Evolutionary conservation across 2,329 filamentous ascomycete genomes (phyloP).

Genomic region (Aspergillus calidoustus): DNA sequence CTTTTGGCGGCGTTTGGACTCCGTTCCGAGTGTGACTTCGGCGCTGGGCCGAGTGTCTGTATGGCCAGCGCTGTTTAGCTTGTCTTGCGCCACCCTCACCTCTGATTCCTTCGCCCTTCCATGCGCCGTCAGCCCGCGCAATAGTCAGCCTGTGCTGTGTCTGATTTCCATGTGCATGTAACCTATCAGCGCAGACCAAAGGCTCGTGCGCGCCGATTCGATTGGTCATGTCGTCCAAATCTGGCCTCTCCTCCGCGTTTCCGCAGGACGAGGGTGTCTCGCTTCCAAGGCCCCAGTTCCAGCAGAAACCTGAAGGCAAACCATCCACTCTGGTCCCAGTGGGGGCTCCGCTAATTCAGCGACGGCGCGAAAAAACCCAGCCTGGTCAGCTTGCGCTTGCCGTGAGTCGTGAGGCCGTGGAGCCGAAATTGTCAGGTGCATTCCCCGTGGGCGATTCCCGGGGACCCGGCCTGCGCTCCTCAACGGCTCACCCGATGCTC

Average conservation of each 20-base stretch:
- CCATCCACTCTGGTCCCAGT: background rate
- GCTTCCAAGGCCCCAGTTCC: background rate
- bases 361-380: background rate
- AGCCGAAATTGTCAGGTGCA: constrained; percentile 13
- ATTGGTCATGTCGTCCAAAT: background rate
- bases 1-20: background rate
- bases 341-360: background rate
- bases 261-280: background rate
- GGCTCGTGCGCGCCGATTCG: background rate
- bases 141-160: background rate
- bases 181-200: background rate
- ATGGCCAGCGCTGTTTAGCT: constrained; percentile 21
- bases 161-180: background rate
- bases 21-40: constrained; percentile 17
- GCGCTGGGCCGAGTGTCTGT: constrained; percentile 30
- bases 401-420: background rate
- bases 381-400: background rate
- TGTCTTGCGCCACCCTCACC: background rate
- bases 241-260: background rate
- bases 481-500: background rate
- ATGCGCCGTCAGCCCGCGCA: background rate
- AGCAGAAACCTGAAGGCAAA: background rate
- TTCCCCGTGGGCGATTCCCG: constrained; percentile 25
- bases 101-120: background rate
- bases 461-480: constrained; percentile 17